A percentile compares a stretch with the other conserved stretches of the same genome.
phyloP scores from a whole-genome alignment of 2,329 filamentous ascomycete genomes.

The Anthostomella pinea region DNA sequence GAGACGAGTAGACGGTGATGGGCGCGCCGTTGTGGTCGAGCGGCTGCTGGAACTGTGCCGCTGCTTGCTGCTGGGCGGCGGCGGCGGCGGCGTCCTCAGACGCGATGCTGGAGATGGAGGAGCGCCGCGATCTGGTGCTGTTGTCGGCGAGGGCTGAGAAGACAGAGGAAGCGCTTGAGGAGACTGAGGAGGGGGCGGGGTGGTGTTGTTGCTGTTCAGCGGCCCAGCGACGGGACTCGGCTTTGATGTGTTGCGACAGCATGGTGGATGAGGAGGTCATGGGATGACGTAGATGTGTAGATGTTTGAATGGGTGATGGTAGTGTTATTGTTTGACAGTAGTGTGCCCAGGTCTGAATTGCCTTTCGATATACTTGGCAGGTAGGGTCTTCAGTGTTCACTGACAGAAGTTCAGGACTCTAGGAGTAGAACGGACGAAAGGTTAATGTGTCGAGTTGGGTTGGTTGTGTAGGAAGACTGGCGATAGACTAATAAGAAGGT shows the following conservation, averaged over 20 bases:
- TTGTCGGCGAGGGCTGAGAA: slow-evolving; percentile 21
- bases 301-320: slow-evolving; percentile 1
- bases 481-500: too few species aligned
- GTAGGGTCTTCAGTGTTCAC: too few species aligned
- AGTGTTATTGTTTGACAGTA: too few species aligned
- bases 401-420: too few species aligned
- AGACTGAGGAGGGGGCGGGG: slow-evolving; percentile 13
- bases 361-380: too few species aligned
- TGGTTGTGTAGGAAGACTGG: too few species aligned
- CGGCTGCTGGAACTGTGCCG: too few species aligned
- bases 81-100: slow-evolving; percentile 14
- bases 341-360: too few species aligned
- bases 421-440: too few species aligned
- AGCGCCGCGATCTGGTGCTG: slow-evolving; percentile 22
- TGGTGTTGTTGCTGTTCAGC: slow-evolving; percentile 13
- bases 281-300: slow-evolving; percentile 10
- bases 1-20: slow-evolving; percentile 31
- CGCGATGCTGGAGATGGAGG: slow-evolving; percentile 26
- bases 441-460: too few species aligned
- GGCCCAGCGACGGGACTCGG: slow-evolving; percentile 25
- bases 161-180: slow-evolving; percentile 12
- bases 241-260: slow-evolving; percentile 25
- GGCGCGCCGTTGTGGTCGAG: slow-evolving; percentile 23
- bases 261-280: slow-evolving; percentile 13
- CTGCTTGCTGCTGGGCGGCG: slow-evolving; percentile 19